phyloP scores from a whole-genome alignment of 441 rosid genomes.

The Cnidoscolus chayamansa region DNA sequence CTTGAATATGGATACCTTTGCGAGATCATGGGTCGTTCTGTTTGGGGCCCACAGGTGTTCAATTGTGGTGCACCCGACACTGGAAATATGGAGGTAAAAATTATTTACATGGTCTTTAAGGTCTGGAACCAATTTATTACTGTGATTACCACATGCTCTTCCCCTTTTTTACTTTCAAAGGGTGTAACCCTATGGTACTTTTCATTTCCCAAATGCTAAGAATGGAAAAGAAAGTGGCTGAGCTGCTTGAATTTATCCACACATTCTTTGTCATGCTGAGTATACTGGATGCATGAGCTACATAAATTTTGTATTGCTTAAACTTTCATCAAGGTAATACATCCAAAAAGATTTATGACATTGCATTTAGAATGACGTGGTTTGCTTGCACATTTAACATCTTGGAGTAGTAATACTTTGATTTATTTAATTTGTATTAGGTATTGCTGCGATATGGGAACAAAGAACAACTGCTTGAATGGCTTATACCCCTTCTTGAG shows the following conservation, averaged over 20 bases:
- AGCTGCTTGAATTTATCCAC: not conserved
- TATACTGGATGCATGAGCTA: not conserved
- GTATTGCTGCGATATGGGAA: conserved; percentile 87
- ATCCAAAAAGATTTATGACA: conserved; percentile 5
- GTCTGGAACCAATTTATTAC: conserved; percentile 4
- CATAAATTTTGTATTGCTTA: conserved; percentile 11
- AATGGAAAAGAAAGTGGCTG: not conserved
- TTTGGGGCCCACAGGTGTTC: conserved; percentile 96
- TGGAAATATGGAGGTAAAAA: conserved; percentile 96
- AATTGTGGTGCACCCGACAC: conserved; percentile 99
- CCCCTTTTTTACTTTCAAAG: not conserved
- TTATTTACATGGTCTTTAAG: not conserved
- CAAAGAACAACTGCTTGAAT: conserved; percentile 77
- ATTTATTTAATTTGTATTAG: conserved; percentile 32
- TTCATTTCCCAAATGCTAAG: not conserved
- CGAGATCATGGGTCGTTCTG: conserved; percentile 94
- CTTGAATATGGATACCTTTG: conserved; percentile 93
- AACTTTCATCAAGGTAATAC: conserved; percentile 1
- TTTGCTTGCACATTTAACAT: not conserved
- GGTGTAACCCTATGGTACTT: not conserved
- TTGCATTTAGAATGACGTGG: conserved; percentile 4
- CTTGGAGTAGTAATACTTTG: conserved; percentile 2
- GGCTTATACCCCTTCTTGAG: conserved; percentile 92
- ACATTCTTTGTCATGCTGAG: not conserved
- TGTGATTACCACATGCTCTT: not conserved